Evolutionary conservation across 2,329 filamentous ascomycete genomes (phyloP).

Genomic region (Simplicillium aogashimaense): DNA sequence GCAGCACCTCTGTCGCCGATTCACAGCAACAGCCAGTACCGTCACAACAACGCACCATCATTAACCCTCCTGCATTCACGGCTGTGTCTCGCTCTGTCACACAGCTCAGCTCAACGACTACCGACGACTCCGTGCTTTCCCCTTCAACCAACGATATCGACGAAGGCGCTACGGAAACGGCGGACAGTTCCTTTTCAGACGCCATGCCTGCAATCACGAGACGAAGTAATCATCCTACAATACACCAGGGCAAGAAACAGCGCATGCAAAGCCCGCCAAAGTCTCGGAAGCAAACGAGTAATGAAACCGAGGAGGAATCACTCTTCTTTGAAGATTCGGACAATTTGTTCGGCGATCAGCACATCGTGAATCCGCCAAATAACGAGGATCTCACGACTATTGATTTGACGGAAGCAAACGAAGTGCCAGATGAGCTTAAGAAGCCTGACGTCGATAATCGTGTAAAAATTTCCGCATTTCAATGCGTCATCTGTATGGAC

Average conservation of each 20-base stretch:
- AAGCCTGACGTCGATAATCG: constrained; percentile 36
- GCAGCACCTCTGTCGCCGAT: constrained; percentile 1
- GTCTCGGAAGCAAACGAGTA: constrained; percentile 2
- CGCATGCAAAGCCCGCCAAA: constrained; percentile 17
- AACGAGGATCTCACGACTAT: constrained; percentile 19
- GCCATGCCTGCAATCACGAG: constrained; percentile 14
- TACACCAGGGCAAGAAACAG: constrained; percentile 1
- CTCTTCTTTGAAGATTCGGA: constrained; percentile 5
- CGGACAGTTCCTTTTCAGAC: constrained; percentile 18
- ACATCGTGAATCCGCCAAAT: background rate
- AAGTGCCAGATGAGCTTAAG: constrained; percentile 31
- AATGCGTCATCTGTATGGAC: constrained; percentile 62
- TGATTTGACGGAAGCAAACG: constrained; percentile 25
- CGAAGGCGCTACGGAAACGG: constrained; percentile 14
- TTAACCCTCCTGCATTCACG: constrained; percentile 10
- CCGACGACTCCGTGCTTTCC: constrained; percentile 15
- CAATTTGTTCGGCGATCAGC: constrained; percentile 1
- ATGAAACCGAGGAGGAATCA: background rate
- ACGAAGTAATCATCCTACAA: background rate
- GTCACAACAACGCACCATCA: constrained; percentile 9
- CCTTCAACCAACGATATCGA: constrained; percentile 18
- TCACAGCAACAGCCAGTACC: constrained; percentile 4
- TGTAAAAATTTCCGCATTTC: constrained; percentile 44
- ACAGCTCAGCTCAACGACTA: constrained; percentile 8
- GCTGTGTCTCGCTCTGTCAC: constrained; percentile 7